phyloP scores from a whole-genome alignment of 106 monocot genomes.

The Amphibolis antarctica region DNA sequence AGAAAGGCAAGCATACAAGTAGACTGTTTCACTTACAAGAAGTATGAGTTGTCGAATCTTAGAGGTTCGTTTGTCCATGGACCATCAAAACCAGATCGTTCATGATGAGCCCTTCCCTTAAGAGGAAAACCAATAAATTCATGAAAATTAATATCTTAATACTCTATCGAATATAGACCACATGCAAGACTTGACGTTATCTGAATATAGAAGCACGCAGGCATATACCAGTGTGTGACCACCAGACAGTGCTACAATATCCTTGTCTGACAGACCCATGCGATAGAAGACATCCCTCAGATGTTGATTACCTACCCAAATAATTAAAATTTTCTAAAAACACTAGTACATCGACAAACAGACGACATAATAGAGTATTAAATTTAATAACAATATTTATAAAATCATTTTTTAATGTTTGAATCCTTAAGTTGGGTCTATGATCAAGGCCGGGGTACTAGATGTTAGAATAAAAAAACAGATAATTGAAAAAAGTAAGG shows the following conservation, averaged over 20 bases:
- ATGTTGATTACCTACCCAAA: conserved; percentile 16
- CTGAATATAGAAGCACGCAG: too few relatives aligned
- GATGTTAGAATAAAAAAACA: too few relatives aligned
- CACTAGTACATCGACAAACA: neutral
- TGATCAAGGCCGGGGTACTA: too few relatives aligned
- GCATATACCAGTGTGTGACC: conserved; percentile 28
- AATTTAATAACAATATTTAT: too few relatives aligned
- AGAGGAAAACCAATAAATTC: neutral
- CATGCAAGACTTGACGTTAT: neutral
- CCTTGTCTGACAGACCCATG: conserved; percentile 32
- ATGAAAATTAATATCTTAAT: neutral
- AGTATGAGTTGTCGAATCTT: conserved; percentile 94
- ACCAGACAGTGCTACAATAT: conserved; percentile 29
- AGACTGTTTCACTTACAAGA: conserved; percentile 42
- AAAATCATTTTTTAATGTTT: too few relatives aligned
- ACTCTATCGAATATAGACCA: neutral
- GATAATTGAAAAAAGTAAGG: too few relatives aligned
- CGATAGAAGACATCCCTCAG: conserved; percentile 27
- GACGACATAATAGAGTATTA: neutral
- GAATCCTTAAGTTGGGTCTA: too few relatives aligned
- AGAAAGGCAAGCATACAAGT: neutral
- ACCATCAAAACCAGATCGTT: conserved; percentile 95
- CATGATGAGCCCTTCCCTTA: conserved; percentile 52
- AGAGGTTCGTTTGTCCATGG: conserved; percentile 90
- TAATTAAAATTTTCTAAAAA: neutral